These are phyloP conservation scores for Nicotiana sylvestris DNA, from an alignment of 257 asterid species.

Conservation along the genomic window DNA sequence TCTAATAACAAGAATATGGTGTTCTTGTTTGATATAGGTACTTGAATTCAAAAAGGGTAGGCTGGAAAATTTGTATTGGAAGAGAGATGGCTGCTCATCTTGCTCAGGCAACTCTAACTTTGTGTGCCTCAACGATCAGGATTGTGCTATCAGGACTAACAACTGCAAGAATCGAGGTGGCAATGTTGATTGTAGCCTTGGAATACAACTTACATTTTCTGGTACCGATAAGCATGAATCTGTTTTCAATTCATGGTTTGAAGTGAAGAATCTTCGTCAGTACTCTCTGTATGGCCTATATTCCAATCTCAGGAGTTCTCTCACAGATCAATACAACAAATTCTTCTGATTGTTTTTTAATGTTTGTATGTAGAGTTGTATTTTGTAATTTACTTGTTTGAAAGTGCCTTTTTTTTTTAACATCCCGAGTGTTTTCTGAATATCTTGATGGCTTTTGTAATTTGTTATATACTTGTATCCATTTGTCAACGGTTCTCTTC, in stretches of 20 bases:
- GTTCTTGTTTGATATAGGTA: slow-evolving; percentile 40
- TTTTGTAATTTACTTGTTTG: slow-evolving; percentile 18
- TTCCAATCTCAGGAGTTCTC: slow-evolving; percentile 69
- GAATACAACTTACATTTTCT: slow-evolving; percentile 85
- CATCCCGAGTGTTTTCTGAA: not conserved
- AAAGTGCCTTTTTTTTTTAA: not conserved
- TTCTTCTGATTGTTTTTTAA: slow-evolving; percentile 35
- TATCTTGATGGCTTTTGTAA: not conserved
- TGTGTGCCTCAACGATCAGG: slow-evolving; percentile 78
- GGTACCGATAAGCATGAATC: slow-evolving; percentile 84
- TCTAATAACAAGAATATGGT: not conserved
- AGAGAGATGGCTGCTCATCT: slow-evolving; percentile 77
- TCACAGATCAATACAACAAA: slow-evolving; percentile 68
- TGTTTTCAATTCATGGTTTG: slow-evolving; percentile 95
- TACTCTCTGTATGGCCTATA: slow-evolving; percentile 81
- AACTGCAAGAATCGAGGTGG: slow-evolving; percentile 76
- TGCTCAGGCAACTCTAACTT: slow-evolving; percentile 60
- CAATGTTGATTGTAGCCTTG: slow-evolving; percentile 79
- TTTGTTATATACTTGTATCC: not conserved
- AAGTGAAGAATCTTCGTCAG: slow-evolving; percentile 88
- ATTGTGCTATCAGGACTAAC: slow-evolving; percentile 76
- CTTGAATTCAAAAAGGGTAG: slow-evolving; percentile 86
- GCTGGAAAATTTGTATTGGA: slow-evolving; percentile 91
- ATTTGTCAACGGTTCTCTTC: not conserved
- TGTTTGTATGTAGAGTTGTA: slow-evolving; percentile 11